A percentile compares a stretch with the other conserved stretches of the same genome.
phyloP scores from a whole-genome alignment of 768 basidiomycete genomes.

The Glaciozyma antarctica region DNA sequence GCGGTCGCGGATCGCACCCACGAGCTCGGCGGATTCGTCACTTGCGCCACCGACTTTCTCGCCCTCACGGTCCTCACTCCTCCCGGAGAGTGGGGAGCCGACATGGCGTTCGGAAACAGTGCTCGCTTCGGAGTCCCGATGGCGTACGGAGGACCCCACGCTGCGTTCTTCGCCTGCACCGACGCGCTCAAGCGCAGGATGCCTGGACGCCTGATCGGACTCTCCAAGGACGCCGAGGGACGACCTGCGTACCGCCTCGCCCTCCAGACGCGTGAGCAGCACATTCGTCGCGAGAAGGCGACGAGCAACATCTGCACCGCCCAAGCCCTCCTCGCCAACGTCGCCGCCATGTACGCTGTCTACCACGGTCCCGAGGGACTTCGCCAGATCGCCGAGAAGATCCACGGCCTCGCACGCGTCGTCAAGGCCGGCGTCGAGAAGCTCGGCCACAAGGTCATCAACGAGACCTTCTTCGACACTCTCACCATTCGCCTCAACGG shows the following conservation, averaged over 20 bases:
- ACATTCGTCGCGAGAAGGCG: slow-evolving; percentile 60
- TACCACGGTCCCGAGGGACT: slow-evolving; percentile 90
- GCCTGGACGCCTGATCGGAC: slow-evolving; percentile 93
- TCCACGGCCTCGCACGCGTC: slow-evolving; percentile 76
- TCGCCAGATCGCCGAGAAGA: slow-evolving; percentile 71
- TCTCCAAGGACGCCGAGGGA: slow-evolving; percentile 74
- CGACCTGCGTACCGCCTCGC: slow-evolving; percentile 84
- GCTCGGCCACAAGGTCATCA: slow-evolving; percentile 60
- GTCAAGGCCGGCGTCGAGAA: slow-evolving; percentile 57
- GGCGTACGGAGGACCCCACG: slow-evolving; percentile 97
- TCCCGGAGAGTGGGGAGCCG: slow-evolving; percentile 97
- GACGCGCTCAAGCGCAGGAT: slow-evolving; percentile 91
- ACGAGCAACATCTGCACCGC: slow-evolving; percentile 98
- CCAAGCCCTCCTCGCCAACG: slow-evolving; percentile 94
- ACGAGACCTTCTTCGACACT: slow-evolving; percentile 77
- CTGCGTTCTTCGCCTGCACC: slow-evolving; percentile 90
- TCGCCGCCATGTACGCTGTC: slow-evolving; percentile 92
- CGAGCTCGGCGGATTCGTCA: slow-evolving; percentile 63
- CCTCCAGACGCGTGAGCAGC: slow-evolving; percentile 66
- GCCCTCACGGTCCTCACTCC: slow-evolving; percentile 86
- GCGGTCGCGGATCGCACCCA: slow-evolving; percentile 61
- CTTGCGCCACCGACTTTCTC: slow-evolving; percentile 82
- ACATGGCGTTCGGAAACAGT: slow-evolving; percentile 88
- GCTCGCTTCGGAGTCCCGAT: slow-evolving; percentile 93
- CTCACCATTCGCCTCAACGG: slow-evolving; percentile 57